Percentiles rank a stretch among this genome's conserved stretches.
Conservation (phyloP, 2,329 filamentous ascomycete species). For the Mariannaea sp. region DNA sequence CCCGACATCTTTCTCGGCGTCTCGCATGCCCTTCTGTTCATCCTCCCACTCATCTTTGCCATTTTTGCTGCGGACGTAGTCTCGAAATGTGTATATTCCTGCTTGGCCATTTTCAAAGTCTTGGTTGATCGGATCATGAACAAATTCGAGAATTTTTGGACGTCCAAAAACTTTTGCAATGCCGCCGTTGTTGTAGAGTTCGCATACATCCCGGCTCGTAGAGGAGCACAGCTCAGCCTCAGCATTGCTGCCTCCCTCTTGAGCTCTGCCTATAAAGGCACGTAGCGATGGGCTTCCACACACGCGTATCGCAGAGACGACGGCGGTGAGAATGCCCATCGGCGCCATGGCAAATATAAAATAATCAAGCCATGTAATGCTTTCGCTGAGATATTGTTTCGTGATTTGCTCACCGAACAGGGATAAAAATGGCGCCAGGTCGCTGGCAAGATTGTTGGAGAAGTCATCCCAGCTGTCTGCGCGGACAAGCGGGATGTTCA, state of each 20-base stretch:
- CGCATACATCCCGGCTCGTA: slow-evolving; percentile 46
- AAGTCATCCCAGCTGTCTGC: background rate
- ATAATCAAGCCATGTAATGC: slow-evolving; percentile 37
- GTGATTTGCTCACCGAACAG: slow-evolving; percentile 48
- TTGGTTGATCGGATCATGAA: slow-evolving; percentile 20
- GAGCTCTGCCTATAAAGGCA: slow-evolving; percentile 47
- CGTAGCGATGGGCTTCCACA: slow-evolving; percentile 40
- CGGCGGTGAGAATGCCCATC: slow-evolving; percentile 47
- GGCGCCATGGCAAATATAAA: slow-evolving; percentile 44
- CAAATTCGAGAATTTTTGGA: slow-evolving; percentile 41
- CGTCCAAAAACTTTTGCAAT: slow-evolving; percentile 42
- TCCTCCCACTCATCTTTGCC: background rate
- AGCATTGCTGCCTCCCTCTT: slow-evolving; percentile 40
- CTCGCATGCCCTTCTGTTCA: background rate
- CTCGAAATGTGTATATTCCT: slow-evolving; percentile 4
- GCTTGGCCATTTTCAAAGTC: background rate
- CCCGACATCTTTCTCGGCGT: background rate
- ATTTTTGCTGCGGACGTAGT: background rate
- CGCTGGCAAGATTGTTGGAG: slow-evolving; percentile 35
- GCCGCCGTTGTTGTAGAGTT: slow-evolving; percentile 43
- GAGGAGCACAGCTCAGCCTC: slow-evolving; percentile 50
- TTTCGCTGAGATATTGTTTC: slow-evolving; percentile 46
- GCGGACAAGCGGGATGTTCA: background rate
- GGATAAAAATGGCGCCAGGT: slow-evolving; percentile 42
- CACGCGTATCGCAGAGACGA: slow-evolving; percentile 41